Conservation (phyloP, 148 eudicot species). For the Cornus florida region DNA sequence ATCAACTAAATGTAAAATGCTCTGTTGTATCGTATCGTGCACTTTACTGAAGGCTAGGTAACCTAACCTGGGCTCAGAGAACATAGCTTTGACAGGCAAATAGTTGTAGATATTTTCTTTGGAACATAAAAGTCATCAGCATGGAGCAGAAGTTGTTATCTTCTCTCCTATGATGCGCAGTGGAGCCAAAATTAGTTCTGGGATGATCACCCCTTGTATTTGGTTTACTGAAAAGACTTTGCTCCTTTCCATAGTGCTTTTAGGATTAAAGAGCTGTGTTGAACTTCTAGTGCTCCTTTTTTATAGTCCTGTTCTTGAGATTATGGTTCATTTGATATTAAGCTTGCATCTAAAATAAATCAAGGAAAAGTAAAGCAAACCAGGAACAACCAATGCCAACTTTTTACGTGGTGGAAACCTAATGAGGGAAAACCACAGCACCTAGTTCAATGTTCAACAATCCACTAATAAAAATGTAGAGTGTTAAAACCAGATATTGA, state of each 20-base stretch:
- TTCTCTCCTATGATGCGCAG: not conserved
- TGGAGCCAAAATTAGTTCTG: not conserved
- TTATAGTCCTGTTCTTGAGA: too few species aligned
- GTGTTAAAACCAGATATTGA: too few species aligned
- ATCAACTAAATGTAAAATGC: not conserved
- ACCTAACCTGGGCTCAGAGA: not conserved
- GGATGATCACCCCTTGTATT: not conserved
- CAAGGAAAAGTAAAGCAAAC: too few species aligned
- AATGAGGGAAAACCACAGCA: too few species aligned
- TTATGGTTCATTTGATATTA: too few species aligned
- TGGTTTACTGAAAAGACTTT: not conserved
- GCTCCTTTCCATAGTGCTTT: not conserved
- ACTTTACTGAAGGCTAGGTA: not conserved
- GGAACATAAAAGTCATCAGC: not conserved
- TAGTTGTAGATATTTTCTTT: not conserved
- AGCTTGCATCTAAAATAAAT: too few species aligned
- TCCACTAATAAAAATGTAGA: too few species aligned
- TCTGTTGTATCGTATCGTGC: not conserved
- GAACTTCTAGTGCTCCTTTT: not conserved
- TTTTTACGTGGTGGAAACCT: too few species aligned
- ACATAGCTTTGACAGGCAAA: not conserved
- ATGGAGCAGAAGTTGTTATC: too few species aligned
- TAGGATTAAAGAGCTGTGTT: not conserved
- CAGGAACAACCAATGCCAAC: too few species aligned
- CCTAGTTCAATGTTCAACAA: too few species aligned